phyloP scores from a whole-genome alignment of 2,329 filamentous ascomycete genomes.

The Clathrospora elynae region DNA sequence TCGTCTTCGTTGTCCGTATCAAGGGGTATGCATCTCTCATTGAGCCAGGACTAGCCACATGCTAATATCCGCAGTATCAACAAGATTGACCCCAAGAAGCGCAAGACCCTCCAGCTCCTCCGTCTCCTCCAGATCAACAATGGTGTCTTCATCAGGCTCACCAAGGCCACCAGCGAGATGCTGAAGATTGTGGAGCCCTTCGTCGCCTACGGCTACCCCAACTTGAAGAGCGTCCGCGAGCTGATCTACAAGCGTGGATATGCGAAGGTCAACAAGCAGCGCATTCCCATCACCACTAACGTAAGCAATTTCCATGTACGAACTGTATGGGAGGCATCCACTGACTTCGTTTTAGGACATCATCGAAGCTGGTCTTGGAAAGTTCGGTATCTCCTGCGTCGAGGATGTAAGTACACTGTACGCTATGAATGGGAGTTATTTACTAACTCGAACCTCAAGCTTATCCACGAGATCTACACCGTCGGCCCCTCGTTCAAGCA shows the following conservation, averaged over 20 bases:
- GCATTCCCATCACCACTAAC: constrained; percentile 95
- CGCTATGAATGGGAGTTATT: no score
- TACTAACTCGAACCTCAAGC: no score
- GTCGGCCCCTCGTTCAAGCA: constrained; percentile 99
- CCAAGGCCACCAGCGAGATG: constrained; percentile 98
- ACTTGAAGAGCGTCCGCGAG: constrained; percentile 98
- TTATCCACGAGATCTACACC: constrained; percentile 96
- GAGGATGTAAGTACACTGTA: no score
- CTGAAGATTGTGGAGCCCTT: constrained; percentile 97
- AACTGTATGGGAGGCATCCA: no score
- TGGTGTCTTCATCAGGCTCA: constrained; percentile 95
- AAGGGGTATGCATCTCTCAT: constrained; percentile 71
- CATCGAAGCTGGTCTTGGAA: constrained; percentile 94
- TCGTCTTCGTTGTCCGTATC: constrained; percentile 98
- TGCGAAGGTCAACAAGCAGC: constrained; percentile 99
- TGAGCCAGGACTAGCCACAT: background rate
- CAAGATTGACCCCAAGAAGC: constrained; percentile 99
- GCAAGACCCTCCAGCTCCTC: constrained; percentile 99
- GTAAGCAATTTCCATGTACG: no score
- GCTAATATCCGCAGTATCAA: constrained; percentile 76
- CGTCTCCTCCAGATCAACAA: constrained; percentile 99
- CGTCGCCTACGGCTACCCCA: constrained; percentile 99
- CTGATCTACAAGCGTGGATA: constrained; percentile 98
- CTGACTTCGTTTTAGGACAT: no score
- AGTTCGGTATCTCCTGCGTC: constrained; percentile 94